Conservation (phyloP, 2,329 filamentous ascomycete species). For the Colletotrichum costaricense region DNA sequence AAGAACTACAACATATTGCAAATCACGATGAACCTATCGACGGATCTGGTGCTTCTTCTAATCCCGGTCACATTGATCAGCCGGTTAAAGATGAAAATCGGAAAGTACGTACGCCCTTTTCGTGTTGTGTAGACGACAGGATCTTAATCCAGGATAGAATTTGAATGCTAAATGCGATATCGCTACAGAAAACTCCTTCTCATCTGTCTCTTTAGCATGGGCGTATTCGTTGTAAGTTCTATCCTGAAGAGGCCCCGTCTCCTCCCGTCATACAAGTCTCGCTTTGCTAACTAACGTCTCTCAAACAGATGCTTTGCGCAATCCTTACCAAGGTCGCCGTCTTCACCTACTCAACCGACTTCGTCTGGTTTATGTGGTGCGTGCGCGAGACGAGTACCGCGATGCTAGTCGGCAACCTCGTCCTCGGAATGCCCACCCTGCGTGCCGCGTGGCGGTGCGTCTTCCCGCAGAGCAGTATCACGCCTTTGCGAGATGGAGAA, state of each 20-base stretch:
- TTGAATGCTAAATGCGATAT: background rate
- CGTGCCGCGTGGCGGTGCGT: constrained; percentile 13
- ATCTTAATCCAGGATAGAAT: background rate
- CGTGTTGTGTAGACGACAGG: too few species aligned
- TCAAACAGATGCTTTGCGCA: constrained; percentile 19
- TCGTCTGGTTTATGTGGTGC: constrained; percentile 31
- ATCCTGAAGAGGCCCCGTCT: fast-evolving
- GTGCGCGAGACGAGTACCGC: constrained; percentile 31
- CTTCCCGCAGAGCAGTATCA: background rate
- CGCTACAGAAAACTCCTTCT: constrained; percentile 17
- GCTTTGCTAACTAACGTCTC: background rate
- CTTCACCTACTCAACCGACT: constrained; percentile 11
- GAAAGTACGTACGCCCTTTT: constrained; percentile 3
- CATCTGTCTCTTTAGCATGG: constrained; percentile 28
- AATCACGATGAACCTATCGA: constrained; percentile 31
- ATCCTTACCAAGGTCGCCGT: constrained; percentile 24
- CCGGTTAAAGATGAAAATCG: constrained; percentile 21
- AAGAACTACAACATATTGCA: constrained; percentile 28
- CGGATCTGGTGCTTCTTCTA: constrained; percentile 23
- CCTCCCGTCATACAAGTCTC: too few species aligned
- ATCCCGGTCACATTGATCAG: constrained; percentile 25
- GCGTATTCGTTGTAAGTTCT: constrained; percentile 25
- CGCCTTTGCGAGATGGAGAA: background rate
- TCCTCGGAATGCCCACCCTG: constrained; percentile 26
- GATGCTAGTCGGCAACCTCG: constrained; percentile 33